These are phyloP conservation scores for Cordyceps javanica DNA, from an alignment of 2,329 filamentous ascomycete species.

Conservation along the genomic window DNA sequence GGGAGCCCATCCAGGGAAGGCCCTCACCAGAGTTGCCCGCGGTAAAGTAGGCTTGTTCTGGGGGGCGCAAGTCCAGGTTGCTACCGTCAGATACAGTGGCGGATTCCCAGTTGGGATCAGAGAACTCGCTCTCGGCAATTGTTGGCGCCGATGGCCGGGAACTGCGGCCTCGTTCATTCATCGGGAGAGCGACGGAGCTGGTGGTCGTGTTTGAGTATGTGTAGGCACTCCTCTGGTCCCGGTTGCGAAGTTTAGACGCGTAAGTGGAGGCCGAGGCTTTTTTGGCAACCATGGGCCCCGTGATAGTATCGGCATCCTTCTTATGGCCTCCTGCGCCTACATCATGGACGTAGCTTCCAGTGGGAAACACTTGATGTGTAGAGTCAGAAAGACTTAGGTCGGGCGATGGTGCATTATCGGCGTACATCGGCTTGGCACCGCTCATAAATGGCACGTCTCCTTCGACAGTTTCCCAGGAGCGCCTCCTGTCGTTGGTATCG, in stretches of 20 bases:
- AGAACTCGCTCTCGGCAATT: slow-evolving; percentile 9
- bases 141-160: slow-evolving; percentile 12
- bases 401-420: slow-evolving; percentile 19
- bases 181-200: slow-evolving; percentile 29
- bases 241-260: slow-evolving; percentile 8
- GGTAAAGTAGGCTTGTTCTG: slow-evolving; percentile 19
- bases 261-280: not conserved
- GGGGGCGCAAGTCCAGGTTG: slow-evolving; percentile 21
- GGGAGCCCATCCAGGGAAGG: slow-evolving; percentile 21
- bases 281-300: not conserved
- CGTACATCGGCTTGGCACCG: slow-evolving; percentile 22
- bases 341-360: slow-evolving; percentile 23
- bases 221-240: slow-evolving; percentile 18
- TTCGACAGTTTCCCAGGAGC: slow-evolving; percentile 15
- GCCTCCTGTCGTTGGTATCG: not conserved
- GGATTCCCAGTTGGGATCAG: slow-evolving; percentile 17
- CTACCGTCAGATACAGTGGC: slow-evolving; percentile 19
- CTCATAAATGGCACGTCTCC: slow-evolving; percentile 16
- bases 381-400: slow-evolving; percentile 23
- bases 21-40: slow-evolving; percentile 19
- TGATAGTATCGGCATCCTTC: not conserved
- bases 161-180: slow-evolving; percentile 3
- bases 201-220: slow-evolving; percentile 25
- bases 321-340: slow-evolving; percentile 8
- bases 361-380: slow-evolving; percentile 26